Percentiles rank a stretch among this genome's conserved stretches.
Evolutionary conservation across 768 basidiomycete species (phyloP).

Genomic region (Coprinopsis marcescibilis): DNA sequence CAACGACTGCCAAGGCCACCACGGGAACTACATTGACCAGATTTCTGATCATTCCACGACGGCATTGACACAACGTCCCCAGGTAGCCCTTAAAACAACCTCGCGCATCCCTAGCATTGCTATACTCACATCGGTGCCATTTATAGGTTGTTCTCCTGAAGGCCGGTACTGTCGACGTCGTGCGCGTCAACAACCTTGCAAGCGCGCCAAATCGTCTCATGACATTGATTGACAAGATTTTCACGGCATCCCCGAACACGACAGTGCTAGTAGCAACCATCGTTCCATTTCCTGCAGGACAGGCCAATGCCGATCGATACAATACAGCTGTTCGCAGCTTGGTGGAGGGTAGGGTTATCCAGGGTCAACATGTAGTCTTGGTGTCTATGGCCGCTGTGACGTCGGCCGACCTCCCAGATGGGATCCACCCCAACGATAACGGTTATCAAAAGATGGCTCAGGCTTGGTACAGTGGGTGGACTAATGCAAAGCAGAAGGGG

Average conservation of each 20-base stretch:
- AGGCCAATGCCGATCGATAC: constrained; percentile 6
- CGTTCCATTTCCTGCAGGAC: constrained; percentile 4
- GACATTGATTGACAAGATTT: constrained; percentile 10
- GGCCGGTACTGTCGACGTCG: constrained; percentile 8
- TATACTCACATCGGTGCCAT: neutral
- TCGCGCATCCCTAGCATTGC: too few relatives aligned
- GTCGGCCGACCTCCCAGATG: constrained; percentile 2
- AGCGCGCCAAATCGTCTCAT: constrained; percentile 8
- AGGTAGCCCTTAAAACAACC: neutral
- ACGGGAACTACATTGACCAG: constrained; percentile 3
- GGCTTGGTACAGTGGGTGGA: constrained; percentile 8
- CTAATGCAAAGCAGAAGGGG: constrained; percentile 6
- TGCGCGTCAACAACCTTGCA: constrained; percentile 5
- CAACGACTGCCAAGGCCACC: constrained; percentile 5
- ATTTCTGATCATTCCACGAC: constrained; percentile 7
- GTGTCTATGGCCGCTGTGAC: constrained; percentile 8
- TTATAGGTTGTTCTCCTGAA: constrained; percentile 7
- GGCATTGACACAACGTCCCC: constrained; percentile 2
- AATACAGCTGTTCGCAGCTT: neutral
- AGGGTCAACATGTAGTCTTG: constrained; percentile 5
- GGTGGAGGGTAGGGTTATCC: neutral
- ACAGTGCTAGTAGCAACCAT: constrained; percentile 8
- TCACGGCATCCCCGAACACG: constrained; percentile 8
- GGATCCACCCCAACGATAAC: constrained; percentile 8
- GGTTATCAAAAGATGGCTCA: constrained; percentile 9